Evolutionary conservation across 305 asterid species (phyloP), one percentile per base, ranked within the genome.

Genomic region (Withania somnifera): DNA sequence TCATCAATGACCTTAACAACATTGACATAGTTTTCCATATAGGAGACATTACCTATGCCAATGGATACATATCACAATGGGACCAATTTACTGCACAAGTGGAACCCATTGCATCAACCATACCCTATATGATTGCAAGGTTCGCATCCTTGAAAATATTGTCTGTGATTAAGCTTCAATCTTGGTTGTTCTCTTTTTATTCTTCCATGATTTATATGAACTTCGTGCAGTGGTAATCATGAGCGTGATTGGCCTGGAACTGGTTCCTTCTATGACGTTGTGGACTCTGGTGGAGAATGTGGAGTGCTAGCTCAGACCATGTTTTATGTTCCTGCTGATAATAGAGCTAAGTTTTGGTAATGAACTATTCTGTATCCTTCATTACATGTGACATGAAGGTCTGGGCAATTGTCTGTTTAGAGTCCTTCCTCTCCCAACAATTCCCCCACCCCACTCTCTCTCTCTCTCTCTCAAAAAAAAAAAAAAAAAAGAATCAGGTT

Each of bases 41-140:
- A 34, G 98, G 98, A 85, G 98, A 93, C 84, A 82, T 91, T 75
- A 22, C 89, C 3, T 93, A 93, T 83, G 90, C 97, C 15, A 93
- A 93, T 78, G 98, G 98, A 77, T 93, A 92, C 78, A 86, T 93
- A 83, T 93, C 97, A 45, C 97, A 92, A 73, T 93, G 97, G 97
- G 97, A 93, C 85, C 97, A 93, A 82, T 93, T 93, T 85, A 93
- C 97, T 3, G 88, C 97, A 20, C 97, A 93, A 88, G 90, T 93
- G 77, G 95, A 92, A 82, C 96, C 95, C 64, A 87, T 93, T 79
- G 90, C 97, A 56, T 93, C 97, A 30, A 87, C 89, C 3, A 91
- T 91, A 81, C 93, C 97, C 14, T 93, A 91, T 81, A 93, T 93
- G 97, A 87, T 90, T 20, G 97, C 91, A 32, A 93, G 97, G 97